Conservation (phyloP, 768 basidiomycete species). For the Leccinum imitatum region DNA sequence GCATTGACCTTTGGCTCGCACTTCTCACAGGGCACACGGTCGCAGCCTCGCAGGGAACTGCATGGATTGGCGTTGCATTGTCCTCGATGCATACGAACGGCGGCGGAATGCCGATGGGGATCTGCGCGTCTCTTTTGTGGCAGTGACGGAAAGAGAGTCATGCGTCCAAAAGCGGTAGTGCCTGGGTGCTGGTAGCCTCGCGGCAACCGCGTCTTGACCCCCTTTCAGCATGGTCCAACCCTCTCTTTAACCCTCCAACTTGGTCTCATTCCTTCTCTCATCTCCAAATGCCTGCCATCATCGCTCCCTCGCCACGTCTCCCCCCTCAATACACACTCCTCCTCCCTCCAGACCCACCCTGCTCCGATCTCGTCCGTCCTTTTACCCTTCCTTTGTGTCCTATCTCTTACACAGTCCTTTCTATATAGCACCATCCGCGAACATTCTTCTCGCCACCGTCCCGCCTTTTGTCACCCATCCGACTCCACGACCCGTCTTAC, state of each 20-base stretch:
- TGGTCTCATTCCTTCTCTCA: conserved; percentile 31
- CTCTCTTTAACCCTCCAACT: conserved; percentile 33
- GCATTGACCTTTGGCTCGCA: not conserved
- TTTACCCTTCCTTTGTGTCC: conserved; percentile 1
- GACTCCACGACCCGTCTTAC: conserved; percentile 31
- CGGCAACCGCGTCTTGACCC: conserved; percentile 23
- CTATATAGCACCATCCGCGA: conserved; percentile 26
- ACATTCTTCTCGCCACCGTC: conserved; percentile 23
- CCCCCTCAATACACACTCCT: conserved; percentile 22
- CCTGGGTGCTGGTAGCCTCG: conserved; percentile 20
- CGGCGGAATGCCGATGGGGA: not conserved
- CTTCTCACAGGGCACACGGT: not conserved
- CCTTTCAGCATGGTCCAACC: conserved; percentile 26
- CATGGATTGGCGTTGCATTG: not conserved
- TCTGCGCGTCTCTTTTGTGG: conserved; percentile 1
- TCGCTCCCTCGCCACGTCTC: conserved; percentile 40
- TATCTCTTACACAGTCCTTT: conserved; percentile 5
- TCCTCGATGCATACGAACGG: not conserved
- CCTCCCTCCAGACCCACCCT: conserved; percentile 5
- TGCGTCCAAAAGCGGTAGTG: conserved; percentile 24
- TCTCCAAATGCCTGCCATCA: conserved; percentile 40
- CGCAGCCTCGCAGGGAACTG: not conserved
- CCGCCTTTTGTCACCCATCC: conserved; percentile 39
- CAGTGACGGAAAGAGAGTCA: conserved; percentile 17
- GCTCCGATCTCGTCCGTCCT: conserved; percentile 4